Evolutionary conservation across 257 asterid species (phyloP), one percentile per base, ranked within the genome.

Genomic region (Fraxinus americana): DNA sequence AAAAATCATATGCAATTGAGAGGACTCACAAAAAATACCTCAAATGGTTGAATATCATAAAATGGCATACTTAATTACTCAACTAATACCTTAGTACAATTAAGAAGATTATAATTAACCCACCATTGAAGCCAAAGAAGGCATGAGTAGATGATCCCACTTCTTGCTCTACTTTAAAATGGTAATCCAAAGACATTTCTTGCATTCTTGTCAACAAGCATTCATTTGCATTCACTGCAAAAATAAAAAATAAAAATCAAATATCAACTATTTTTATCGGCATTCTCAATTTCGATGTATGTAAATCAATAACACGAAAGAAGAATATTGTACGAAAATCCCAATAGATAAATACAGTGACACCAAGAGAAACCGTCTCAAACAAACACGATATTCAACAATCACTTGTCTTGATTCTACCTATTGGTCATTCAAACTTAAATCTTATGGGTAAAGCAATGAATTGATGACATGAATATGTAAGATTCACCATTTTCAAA

Each of bases 161-260:
- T 86, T 88, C 94, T 88, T 90, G 94, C 82, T 90, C 94, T 6
- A 90, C 94, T 12, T 78, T 88, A 70, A 90, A 90, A 88, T 90
- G 94, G 82, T 90, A 90, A 70, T 90, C 94, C 73, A 90, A 67
- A 35, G 94, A 88, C 94, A 90, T 90, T 59, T 90, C 94, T 84
- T 90, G 94, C 94, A 90, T 90, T 79, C 94, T 88, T 63, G 94
- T 88, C 84, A 90, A 75, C 84, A 90, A 63, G 79, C 94, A 90
- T 59, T 90, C 94, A 57, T 90, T 59, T 2, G 94, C 25, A 77
- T 90, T 90, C 86, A 88, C 94, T 90, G 91, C 82, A 76, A 80
- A 63, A 71, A 34, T 34, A 34, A 34, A 32, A 32, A 32, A 14
- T 38, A 34, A 32, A 32, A 32, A 14, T 38, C 4, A 76, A 38